phyloP scores from a whole-genome alignment of 1,284 basidiomycete species.

The Naganishia sp. region DNA sequence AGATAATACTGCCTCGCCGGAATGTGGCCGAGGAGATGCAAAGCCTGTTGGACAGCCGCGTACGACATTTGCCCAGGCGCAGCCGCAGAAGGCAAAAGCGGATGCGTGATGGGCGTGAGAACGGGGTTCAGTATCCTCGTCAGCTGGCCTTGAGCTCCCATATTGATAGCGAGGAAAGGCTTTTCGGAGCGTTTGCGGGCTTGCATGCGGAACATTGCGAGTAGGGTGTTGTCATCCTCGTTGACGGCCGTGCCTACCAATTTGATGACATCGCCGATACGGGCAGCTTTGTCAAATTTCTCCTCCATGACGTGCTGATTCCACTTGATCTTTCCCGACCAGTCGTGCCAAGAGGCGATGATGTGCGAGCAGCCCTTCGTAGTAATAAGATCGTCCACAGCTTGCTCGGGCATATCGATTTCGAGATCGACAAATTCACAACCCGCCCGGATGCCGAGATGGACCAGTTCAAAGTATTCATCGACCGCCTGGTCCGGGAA shows the following conservation, averaged over 20 bases:
- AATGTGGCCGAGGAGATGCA: constrained; percentile 76
- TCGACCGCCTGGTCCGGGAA: constrained; percentile 78
- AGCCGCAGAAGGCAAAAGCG: constrained; percentile 74
- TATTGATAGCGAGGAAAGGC: constrained; percentile 92
- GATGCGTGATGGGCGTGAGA: constrained; percentile 88
- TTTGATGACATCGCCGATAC: constrained; percentile 86
- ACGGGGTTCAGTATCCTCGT: constrained; percentile 83
- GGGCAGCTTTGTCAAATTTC: constrained; percentile 67
- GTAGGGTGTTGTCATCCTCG: constrained; percentile 75
- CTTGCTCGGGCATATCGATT: constrained; percentile 68
- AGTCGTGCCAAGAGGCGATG: constrained; percentile 94
- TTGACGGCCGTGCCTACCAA: constrained; percentile 80
- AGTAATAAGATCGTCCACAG: constrained; percentile 64
- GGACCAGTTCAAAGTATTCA: constrained; percentile 75
- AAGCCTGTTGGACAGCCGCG: constrained; percentile 75
- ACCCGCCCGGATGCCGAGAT: constrained; percentile 76
- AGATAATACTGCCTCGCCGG: constrained; percentile 75
- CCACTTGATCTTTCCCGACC: constrained; percentile 84
- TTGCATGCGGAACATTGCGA: constrained; percentile 69
- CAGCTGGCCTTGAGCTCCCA: constrained; percentile 84
- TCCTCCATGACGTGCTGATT: constrained; percentile 66
- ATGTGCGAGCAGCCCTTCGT: constrained; percentile 74
- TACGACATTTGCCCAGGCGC: constrained; percentile 93
- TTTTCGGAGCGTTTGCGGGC: constrained; percentile 55
- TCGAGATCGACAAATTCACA: constrained; percentile 95